Conservation (phyloP, 192 early-diverging fungal genomes). For the Chytriomyces confervae region DNA sequence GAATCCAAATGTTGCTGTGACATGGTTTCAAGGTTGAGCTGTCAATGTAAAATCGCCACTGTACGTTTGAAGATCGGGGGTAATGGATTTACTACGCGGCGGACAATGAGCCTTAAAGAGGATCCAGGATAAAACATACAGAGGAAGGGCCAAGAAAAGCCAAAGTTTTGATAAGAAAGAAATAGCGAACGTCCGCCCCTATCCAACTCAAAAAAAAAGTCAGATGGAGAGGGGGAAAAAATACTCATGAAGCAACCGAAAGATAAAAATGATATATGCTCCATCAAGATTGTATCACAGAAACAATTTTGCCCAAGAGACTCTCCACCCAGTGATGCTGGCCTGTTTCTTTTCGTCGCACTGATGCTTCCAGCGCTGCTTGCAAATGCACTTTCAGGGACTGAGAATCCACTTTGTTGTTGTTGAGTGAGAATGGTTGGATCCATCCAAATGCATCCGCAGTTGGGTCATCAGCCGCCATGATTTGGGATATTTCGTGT, state of each 20-base stretch:
- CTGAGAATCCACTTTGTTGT: background rate
- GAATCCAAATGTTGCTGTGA: too few relatives aligned
- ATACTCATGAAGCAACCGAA: background rate
- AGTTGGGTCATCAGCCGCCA: background rate
- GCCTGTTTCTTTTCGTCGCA: background rate
- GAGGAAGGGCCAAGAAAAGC: too few relatives aligned
- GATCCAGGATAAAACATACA: too few relatives aligned
- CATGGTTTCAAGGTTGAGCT: too few relatives aligned
- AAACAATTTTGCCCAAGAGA: background rate
- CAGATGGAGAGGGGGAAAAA: too few relatives aligned
- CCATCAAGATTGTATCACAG: background rate
- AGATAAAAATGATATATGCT: background rate
- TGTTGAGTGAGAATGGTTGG: constrained; percentile 1
- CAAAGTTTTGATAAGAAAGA: too few relatives aligned
- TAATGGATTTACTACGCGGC: too few relatives aligned
- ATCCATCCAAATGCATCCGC: constrained; percentile 24
- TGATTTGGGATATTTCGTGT: constrained; percentile 3
- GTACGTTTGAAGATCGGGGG: too few relatives aligned
- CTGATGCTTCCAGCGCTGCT: background rate
- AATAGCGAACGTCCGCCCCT: too few relatives aligned
- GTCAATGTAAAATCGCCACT: too few relatives aligned
- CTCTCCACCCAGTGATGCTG: background rate
- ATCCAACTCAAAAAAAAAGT: too few relatives aligned
- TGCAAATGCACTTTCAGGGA: background rate
- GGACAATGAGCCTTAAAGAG: too few relatives aligned